Conservation (phyloP, 306 rosid species). For the Medicago lupulina region DNA sequence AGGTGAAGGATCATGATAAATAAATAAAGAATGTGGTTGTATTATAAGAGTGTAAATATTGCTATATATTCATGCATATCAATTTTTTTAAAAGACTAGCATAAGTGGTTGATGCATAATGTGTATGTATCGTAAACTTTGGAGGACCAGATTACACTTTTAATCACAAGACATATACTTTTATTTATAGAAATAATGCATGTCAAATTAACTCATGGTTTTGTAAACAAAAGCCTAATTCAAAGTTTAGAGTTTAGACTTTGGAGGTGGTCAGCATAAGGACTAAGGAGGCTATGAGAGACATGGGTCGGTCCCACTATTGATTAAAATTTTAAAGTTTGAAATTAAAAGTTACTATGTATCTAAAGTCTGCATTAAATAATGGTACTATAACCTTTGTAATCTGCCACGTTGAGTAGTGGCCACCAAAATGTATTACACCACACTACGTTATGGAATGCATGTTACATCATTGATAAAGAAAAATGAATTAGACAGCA, state of each 20-base stretch:
- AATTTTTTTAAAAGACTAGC: too few relatives aligned
- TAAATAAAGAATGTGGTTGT: background rate
- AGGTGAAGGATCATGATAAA: background rate
- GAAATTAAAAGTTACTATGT: conserved; percentile 15
- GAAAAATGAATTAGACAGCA: conserved; percentile 43
- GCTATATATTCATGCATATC: background rate
- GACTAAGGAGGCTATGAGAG: conserved; percentile 19
- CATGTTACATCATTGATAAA: conserved; percentile 33
- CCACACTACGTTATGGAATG: conserved; percentile 29
- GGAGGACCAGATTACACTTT: too few relatives aligned
- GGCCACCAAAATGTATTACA: conserved; percentile 20
- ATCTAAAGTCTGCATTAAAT: conserved; percentile 29
- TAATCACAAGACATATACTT: too few relatives aligned
- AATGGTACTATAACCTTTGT: conserved; percentile 29
- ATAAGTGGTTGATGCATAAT: too few relatives aligned
- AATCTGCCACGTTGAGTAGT: conserved; percentile 1
- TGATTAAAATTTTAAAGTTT: conserved; percentile 26
- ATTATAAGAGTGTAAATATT: background rate
- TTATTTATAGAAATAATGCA: too few relatives aligned
- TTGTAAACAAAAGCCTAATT: too few relatives aligned
- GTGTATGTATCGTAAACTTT: too few relatives aligned
- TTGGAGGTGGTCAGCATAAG: conserved; percentile 30
- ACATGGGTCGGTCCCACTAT: conserved; percentile 33
- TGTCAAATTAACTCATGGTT: too few relatives aligned
- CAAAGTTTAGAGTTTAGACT: background rate